These are phyloP conservation scores for Hypsizygus marmoreus DNA, from an alignment of 768 basidiomycete genomes.

Conservation along the genomic window DNA sequence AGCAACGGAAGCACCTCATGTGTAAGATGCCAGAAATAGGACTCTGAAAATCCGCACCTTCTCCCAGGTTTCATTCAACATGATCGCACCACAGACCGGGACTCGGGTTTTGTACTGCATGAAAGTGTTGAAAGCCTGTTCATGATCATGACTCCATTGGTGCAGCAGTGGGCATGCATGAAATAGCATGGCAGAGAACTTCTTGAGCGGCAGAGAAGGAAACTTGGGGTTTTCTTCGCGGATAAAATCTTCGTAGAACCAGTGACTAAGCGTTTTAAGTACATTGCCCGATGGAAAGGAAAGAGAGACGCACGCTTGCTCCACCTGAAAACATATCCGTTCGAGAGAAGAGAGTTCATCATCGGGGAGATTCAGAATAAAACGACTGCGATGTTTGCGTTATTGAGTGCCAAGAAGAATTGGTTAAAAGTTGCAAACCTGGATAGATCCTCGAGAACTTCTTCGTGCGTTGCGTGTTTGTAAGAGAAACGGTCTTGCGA, in stretches of 20 bases:
- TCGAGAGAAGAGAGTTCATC: conserved; percentile 90
- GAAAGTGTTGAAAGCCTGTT: conserved; percentile 84
- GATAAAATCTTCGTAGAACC: conserved; percentile 99
- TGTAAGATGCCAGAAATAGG: too few species aligned
- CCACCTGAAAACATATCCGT: conserved; percentile 97
- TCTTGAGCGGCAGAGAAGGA: conserved; percentile 86
- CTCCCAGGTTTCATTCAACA: conserved; percentile 90
- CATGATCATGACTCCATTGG: conserved; percentile 83
- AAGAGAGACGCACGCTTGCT: conserved; percentile 82
- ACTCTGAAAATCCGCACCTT: conserved; percentile 60
- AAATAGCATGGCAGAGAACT: conserved; percentile 92
- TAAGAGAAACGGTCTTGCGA: conserved; percentile 50
- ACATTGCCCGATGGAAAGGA: conserved; percentile 12
- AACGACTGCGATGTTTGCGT: conserved; percentile 82
- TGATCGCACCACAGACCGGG: conserved; percentile 96
- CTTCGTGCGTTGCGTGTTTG: conserved; percentile 76
- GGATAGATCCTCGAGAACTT: conserved; percentile 89
- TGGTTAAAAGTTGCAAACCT: conserved; percentile 48
- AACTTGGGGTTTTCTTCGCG: conserved; percentile 88
- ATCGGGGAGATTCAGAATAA: conserved; percentile 94
- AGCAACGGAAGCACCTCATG: too few species aligned
- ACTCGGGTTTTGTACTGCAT: conserved; percentile 97
- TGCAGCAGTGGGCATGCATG: conserved; percentile 80
- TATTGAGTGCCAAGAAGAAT: too few species aligned
- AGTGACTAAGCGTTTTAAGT: conserved; percentile 64